Percentiles rank a stretch among this genome's conserved stretches.
These are phyloP conservation scores for Codiaeum variegatum DNA, from an alignment of 441 rosid species.

Conservation along the genomic window DNA sequence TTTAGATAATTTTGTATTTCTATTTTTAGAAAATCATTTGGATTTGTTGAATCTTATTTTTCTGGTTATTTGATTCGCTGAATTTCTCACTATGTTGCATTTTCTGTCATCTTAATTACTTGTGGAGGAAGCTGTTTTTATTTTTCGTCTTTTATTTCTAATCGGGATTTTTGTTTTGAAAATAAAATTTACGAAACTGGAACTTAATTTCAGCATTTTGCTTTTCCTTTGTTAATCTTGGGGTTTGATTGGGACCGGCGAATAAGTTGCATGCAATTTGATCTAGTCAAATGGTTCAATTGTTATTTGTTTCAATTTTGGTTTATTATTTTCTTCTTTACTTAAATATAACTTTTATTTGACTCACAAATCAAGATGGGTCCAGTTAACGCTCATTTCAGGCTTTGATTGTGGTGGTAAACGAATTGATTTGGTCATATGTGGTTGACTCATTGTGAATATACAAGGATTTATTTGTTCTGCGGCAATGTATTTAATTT, in stretches of 20 bases:
- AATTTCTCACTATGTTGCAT: not conserved
- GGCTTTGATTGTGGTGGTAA: conserved; percentile 20
- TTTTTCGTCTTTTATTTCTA: not conserved
- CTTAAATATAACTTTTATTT: conserved; percentile 10
- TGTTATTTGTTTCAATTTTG: not conserved
- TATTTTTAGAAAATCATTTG: conserved; percentile 3
- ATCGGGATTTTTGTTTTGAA: not conserved
- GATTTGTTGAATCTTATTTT: not conserved
- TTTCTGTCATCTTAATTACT: conserved; percentile 7
- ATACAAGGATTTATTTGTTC: not conserved
- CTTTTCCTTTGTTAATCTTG: not conserved
- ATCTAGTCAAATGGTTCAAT: not conserved
- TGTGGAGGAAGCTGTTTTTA: conserved; percentile 1
- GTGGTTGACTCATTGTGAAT: conserved; percentile 26
- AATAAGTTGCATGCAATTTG: conserved; percentile 19
- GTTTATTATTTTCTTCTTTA: not conserved
- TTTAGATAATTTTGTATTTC: conserved; percentile 5
- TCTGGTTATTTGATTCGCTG: conserved; percentile 2
- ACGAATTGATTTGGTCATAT: conserved; percentile 14
- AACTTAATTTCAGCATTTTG: not conserved
- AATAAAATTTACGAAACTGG: not conserved
- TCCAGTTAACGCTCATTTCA: conserved; percentile 28
- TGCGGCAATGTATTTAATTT: conserved; percentile 3
- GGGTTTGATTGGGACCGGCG: not conserved
- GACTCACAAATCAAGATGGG: conserved; percentile 37